Base-by-base conservation (phyloP, 1,284 basidiomycete species). In the Vanrija pseudolonga region DNA sequence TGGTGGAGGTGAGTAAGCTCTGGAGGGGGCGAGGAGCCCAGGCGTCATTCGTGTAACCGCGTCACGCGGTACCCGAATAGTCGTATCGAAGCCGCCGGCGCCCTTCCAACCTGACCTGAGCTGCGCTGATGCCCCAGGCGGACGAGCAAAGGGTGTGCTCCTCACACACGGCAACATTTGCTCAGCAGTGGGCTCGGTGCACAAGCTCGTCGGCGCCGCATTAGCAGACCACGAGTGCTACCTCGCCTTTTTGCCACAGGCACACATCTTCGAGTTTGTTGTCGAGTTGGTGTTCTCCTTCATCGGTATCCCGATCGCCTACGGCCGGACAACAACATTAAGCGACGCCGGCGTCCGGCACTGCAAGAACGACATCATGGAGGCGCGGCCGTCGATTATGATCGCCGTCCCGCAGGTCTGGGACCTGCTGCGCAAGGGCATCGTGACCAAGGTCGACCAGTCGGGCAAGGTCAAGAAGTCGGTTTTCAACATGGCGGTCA, bases 341-440 rank as follows among this genome's bases (percentile, higher is more conserved):
- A 93, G 92, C 2, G 89, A 94, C 71, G 83, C 85, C 6, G 88
- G 85, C 14, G 90, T 94, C 15, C 84, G 89, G 51, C 85, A 90
- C 56, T 96, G 90, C 78, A 80, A 85, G 55, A 92, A 92, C 23
- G 93, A 96, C 71, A 83, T 97, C 65, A 80, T 80, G 50, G 81
- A 84, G 3, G 89, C 91, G 79, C 78, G 81, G 49, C 93, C 93
- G 59, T 61, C 64, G 3, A 84, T 95, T 75, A 88, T 97, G 81
- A 83, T 90, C 45, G 94, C 91, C 57, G 94, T 97, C 0, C 94
- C 93, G 3, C 89, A 90, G 2, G 85, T 90, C 2, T 91, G 86
- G 85, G 89, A 90, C 74, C 84, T 82, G 58, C 93, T 92, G 12
- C 52, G 52, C 53, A 68, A 67, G 63, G 67, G 44, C 24, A 64